Percentiles rank a stretch among this genome's conserved stretches.
Evolutionary conservation across 2,329 filamentous ascomycete genomes (phyloP).

Genomic region (Dactylellina parvicollis): DNA sequence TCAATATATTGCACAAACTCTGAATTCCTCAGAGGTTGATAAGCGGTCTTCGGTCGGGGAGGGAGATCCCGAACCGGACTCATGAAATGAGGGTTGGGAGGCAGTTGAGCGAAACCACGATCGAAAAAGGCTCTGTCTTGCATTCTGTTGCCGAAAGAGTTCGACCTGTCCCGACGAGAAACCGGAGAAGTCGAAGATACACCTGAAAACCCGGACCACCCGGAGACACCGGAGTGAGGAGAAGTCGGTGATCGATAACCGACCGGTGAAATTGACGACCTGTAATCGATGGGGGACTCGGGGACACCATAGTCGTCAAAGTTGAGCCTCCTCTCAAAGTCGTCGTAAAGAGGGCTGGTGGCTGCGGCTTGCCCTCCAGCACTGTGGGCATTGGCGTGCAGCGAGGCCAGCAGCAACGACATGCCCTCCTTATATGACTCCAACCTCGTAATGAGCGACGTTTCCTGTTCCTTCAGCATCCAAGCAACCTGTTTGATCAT

Average conservation of each 20-base stretch:
- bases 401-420: slow-evolving; percentile 47
- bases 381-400: slow-evolving; percentile 51
- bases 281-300: slow-evolving; percentile 46
- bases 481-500: slow-evolving; percentile 47
- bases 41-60: slow-evolving; percentile 48
- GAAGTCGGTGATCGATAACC: slow-evolving; percentile 52
- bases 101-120: slow-evolving; percentile 33
- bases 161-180: slow-evolving; percentile 37
- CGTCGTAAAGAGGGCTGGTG: slow-evolving; percentile 41
- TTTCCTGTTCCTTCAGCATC: slow-evolving; percentile 50
- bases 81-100: slow-evolving; percentile 50
- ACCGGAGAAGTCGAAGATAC: slow-evolving; percentile 50
- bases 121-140: slow-evolving; percentile 36
- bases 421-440: slow-evolving; percentile 52
- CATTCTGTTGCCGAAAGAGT: slow-evolving; percentile 42
- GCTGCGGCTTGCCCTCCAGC: slow-evolving; percentile 42
- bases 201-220: slow-evolving; percentile 52
- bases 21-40: slow-evolving; percentile 49
- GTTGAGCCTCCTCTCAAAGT: slow-evolving; percentile 50
- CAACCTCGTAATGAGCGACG: slow-evolving; percentile 46
- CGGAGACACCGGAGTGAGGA: slow-evolving; percentile 50
- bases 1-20: slow-evolving; percentile 54
- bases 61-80: slow-evolving; percentile 44
- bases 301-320: slow-evolving; percentile 51
- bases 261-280: slow-evolving; percentile 36